Conservation (phyloP, 371 early-diverging fungal species). For the Batkoa obscura region DNA sequence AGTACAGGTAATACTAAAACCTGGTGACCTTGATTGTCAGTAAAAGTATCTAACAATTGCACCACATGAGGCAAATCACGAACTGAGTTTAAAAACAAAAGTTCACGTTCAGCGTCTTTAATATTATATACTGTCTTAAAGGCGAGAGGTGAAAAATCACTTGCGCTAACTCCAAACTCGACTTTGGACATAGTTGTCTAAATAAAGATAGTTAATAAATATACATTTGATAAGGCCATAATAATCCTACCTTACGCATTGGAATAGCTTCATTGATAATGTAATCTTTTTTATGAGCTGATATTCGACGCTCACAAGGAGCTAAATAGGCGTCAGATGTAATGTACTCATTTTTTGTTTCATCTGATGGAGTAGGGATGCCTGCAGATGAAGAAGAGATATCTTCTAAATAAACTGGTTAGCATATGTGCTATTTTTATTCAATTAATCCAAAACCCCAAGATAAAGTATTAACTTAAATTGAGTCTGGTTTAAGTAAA, state of each 20-base stretch:
- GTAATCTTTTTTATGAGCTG: background rate
- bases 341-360: background rate
- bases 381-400: background rate
- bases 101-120: slow-evolving; percentile 27
- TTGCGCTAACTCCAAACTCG: slow-evolving; percentile 33
- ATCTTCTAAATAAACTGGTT: background rate
- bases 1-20: slow-evolving; percentile 37
- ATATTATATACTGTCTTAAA: slow-evolving; percentile 33
- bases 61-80: slow-evolving; percentile 22
- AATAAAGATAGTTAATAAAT: background rate
- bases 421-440: too few relatives aligned
- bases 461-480: too few relatives aligned
- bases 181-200: slow-evolving; percentile 11
- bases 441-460: too few relatives aligned
- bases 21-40: slow-evolving; percentile 21
- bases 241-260: background rate
- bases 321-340: background rate
- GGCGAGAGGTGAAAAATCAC: slow-evolving; percentile 28
- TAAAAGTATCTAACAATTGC: slow-evolving; percentile 29
- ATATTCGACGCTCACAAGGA: slow-evolving; percentile 1
- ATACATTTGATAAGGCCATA: background rate
- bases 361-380: background rate
- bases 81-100: slow-evolving; percentile 18
- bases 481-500: too few relatives aligned
- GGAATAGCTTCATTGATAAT: slow-evolving; percentile 1